Conservation (phyloP, 2,329 filamentous ascomycete genomes). For the Neonectria faginata region DNA sequence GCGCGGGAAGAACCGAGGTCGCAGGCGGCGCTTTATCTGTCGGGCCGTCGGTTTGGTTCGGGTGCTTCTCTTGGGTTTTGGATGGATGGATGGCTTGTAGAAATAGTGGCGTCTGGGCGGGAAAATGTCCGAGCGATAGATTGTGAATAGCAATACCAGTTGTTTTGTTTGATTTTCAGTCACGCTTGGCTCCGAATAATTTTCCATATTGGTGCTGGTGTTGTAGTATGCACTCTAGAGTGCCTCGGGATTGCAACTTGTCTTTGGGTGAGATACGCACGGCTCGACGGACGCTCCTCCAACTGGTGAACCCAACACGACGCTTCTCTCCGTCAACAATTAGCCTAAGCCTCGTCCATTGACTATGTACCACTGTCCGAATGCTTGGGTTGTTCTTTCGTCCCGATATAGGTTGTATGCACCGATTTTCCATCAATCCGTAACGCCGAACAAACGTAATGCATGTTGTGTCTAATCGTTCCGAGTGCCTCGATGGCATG, state of each 20-base stretch:
- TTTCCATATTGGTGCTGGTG: not conserved
- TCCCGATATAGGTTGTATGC: not conserved
- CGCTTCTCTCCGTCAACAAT: not conserved
- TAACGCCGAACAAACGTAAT: not conserved
- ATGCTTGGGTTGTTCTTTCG: not conserved
- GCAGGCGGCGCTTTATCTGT: not conserved
- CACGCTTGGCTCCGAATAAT: not conserved
- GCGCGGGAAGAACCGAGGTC: not conserved
- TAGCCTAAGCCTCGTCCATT: not conserved
- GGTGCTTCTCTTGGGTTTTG: slow-evolving; percentile 29
- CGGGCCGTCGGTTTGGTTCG: slow-evolving; percentile 9
- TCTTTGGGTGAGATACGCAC: not conserved
- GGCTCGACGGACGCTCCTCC: not conserved
- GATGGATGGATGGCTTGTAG: slow-evolving; percentile 26
- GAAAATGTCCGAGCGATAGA: slow-evolving; percentile 45
- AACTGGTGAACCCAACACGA: not conserved
- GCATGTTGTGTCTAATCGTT: not conserved
- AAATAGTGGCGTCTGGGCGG: slow-evolving; percentile 42
- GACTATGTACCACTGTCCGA: not conserved
- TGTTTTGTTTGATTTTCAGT: slow-evolving; percentile 35
- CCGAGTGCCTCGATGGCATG: not conserved
- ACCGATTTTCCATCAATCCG: not conserved
- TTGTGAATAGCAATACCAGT: slow-evolving; percentile 44
- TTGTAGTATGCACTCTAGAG: not conserved
- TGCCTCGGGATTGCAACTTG: not conserved